A percentile compares a stretch with the other conserved stretches of the same genome.
Evolutionary conservation across 495 filamentous ascomycete genomes (phyloP).

Genomic region (Durotheca rogersii): DNA sequence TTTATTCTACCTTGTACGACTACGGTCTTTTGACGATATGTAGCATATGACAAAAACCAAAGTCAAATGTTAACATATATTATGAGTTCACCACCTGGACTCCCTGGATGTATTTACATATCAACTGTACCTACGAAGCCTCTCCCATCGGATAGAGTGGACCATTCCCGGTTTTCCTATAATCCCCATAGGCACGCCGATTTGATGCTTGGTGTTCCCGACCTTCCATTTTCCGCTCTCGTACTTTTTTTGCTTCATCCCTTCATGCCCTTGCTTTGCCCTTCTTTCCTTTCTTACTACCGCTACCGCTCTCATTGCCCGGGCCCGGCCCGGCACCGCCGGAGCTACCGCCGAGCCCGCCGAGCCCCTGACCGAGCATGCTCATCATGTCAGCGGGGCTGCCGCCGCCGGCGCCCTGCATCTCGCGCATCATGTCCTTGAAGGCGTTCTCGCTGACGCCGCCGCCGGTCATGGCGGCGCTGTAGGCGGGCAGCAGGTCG

Average conservation of each 20-base stretch:
- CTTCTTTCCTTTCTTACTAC: conserved; percentile 50
- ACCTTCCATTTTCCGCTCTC: too few species aligned
- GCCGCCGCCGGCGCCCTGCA: conserved; percentile 60
- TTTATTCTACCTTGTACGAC: conserved; percentile 16
- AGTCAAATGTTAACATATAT: background rate
- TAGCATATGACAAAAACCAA: conserved; percentile 1
- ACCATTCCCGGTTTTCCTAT: too few species aligned
- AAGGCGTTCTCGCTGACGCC: conserved; percentile 95
- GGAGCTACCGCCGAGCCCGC: conserved; percentile 29
- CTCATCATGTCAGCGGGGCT: conserved; percentile 48
- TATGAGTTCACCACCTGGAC: background rate
- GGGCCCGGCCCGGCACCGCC: conserved; percentile 22
- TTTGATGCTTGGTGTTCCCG: too few species aligned
- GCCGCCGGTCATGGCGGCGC: conserved; percentile 84
- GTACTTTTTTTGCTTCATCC: too few species aligned
- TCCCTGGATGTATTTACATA: conserved; percentile 4
- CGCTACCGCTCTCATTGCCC: conserved; percentile 20
- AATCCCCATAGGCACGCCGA: too few species aligned
- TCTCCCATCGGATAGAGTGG: too few species aligned
- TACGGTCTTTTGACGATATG: background rate
- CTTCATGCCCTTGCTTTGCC: conserved; percentile 48
- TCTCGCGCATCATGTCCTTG: conserved; percentile 96
- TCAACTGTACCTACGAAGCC: conserved; percentile 19
- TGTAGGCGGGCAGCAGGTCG: conserved; percentile 78
- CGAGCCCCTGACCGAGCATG: conserved; percentile 40